Percentiles rank a stretch among this genome's conserved stretches.
Conservation (phyloP, 305 asterid species). For the Andrographis paniculata region DNA sequence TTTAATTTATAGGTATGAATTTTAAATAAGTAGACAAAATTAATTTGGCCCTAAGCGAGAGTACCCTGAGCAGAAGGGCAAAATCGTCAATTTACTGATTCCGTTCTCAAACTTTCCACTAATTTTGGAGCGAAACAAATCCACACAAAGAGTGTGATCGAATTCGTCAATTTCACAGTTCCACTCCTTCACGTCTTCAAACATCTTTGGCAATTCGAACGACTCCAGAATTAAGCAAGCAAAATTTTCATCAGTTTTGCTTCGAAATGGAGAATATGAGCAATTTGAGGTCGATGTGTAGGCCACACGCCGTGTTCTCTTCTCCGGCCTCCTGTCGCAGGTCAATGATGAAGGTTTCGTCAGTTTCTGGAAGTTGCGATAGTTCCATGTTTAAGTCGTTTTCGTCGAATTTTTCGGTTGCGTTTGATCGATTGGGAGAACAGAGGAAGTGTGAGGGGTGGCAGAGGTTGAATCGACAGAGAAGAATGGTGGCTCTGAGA, state of each 20-base stretch:
- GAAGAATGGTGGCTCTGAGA: constrained; percentile 58
- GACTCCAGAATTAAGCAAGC: constrained; percentile 2
- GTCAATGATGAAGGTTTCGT: constrained; percentile 45
- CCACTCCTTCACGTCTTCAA: constrained; percentile 23
- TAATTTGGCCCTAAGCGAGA: too few species aligned
- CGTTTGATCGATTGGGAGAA: constrained; percentile 30
- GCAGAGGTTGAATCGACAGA: constrained; percentile 44
- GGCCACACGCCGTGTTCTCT: constrained; percentile 43
- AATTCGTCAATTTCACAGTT: constrained; percentile 12
- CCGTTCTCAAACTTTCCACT: not conserved
- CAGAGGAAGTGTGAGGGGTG: constrained; percentile 25
- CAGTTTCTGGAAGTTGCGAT: constrained; percentile 21
- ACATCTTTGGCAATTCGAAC: constrained; percentile 14
- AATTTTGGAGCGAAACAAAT: constrained; percentile 4
- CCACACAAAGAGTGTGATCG: not conserved
- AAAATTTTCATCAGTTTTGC: constrained; percentile 5
- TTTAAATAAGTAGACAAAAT: too few species aligned
- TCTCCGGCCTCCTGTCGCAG: constrained; percentile 42
- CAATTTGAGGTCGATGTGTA: constrained; percentile 54
- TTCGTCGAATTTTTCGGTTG: constrained; percentile 26
- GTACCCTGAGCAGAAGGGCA: too few species aligned
- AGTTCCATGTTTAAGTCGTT: constrained; percentile 24
- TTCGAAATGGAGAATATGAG: constrained; percentile 35
- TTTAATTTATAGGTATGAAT: too few species aligned
- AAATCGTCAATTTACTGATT: too few species aligned